Base-by-base conservation (phyloP, 495 filamentous ascomycete species). In the Penicillium antarcticum region DNA sequence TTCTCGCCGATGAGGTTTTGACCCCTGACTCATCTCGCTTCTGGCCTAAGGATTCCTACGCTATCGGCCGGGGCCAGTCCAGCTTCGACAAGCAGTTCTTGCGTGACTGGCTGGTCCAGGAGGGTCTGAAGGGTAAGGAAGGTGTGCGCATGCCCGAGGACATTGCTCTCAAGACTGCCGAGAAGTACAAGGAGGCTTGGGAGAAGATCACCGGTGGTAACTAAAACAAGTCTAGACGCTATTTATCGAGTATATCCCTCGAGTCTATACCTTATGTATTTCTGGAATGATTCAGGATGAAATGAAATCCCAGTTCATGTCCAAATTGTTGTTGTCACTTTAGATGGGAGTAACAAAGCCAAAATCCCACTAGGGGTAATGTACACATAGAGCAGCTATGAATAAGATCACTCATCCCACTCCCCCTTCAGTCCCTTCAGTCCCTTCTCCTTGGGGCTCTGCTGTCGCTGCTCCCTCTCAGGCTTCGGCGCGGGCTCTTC, bases 81-180 rank as follows among this genome's bases (percentile, higher is more conserved):
- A 92, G 87, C 69, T 92, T 86, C 48, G 92, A 97, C 65, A 97
- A 98, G 80, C 94, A 97, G 78, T 87, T 80, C 57, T 57, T 97
- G 61, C 75, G 92, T 17, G 86, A 97, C 69, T 98, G 92, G 91
- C 68, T 98, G 65, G 85, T 81, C 1, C 60, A 58, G 33, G 73
- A 84, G 48, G 87, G 87, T 1, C 61, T 92, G 33, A 86, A 89
- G 71, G 86, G 86, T 4, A 85, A 85, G 67, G 68, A 80, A 23
- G 83, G 83, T 7, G 83, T 91, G 12, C 71, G 71, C 41, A 83
- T 95, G 75, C 84, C 80, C 5, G 75, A 81, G 17, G 82, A 87
- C 35, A 75, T 92, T 49, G 80, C 76, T 24, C 61, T 72, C 60
- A 78, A 79, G 63, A 92, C 87, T 13, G 73, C 68, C 33, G 76